These are phyloP conservation scores for Wickerhamomyces queroliae DNA, from an alignment of 805 yeast species.

Conservation along the genomic window DNA sequence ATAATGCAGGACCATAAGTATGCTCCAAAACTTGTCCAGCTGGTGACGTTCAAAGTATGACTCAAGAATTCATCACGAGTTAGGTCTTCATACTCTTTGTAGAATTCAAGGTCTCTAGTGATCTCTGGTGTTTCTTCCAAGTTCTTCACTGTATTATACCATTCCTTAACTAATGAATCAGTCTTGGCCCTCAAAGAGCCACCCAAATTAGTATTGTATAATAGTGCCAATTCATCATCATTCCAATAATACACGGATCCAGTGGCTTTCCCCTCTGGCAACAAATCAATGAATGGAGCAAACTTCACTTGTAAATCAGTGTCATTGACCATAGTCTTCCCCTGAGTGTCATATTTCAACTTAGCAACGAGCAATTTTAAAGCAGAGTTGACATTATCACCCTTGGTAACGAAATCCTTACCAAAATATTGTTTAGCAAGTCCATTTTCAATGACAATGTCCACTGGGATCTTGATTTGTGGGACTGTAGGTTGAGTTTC, in stretches of 20 bases:
- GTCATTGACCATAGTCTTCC: constrained; percentile 6
- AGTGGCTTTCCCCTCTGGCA: constrained; percentile 38
- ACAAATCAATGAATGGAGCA: constrained; percentile 40
- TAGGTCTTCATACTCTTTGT: constrained; percentile 9
- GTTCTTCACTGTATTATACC: constrained; percentile 31
- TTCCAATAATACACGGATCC: constrained; percentile 62
- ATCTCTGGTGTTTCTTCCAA: constrained; percentile 8
- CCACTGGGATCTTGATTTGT: constrained; percentile 23
- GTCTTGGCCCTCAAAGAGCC: constrained; percentile 46
- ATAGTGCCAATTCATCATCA: constrained; percentile 38
- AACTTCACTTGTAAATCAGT: constrained; percentile 25
- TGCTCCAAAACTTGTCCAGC: constrained; percentile 62
- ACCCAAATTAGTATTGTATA: constrained; percentile 65
- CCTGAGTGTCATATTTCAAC: constrained; percentile 28
- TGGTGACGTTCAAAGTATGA: constrained; percentile 14
- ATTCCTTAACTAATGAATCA: constrained; percentile 50
- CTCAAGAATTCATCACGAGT: constrained; percentile 14
- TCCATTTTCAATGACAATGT: constrained; percentile 23
- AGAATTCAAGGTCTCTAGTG: constrained; percentile 14
- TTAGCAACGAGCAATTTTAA: constrained; percentile 35
- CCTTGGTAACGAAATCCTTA: constrained; percentile 1
- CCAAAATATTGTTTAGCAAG: constrained; percentile 22
- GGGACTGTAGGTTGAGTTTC: constrained; percentile 15
- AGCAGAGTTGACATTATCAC: constrained; percentile 25
- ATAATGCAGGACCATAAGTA: constrained; percentile 74